Evolutionary conservation across 2,329 filamentous ascomycete genomes (phyloP).

Genomic region (Penicillium hesseltinei): DNA sequence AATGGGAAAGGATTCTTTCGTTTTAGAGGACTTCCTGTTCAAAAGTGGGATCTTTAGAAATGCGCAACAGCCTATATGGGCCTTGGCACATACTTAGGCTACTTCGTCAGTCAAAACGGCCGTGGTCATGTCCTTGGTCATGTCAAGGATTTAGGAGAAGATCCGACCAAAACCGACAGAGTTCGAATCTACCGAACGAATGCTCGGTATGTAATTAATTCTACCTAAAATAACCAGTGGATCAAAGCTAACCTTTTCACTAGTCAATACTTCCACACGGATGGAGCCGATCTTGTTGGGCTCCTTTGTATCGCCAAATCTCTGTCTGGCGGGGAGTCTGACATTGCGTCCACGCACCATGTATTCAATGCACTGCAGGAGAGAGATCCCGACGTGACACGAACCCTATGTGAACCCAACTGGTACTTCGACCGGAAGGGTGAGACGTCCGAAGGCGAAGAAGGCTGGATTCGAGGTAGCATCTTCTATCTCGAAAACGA

Average conservation of each 20-base stretch:
- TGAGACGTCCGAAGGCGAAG: conserved; percentile 70
- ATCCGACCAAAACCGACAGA: conserved; percentile 72
- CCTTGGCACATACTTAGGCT: conserved; percentile 75
- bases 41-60: conserved; percentile 71
- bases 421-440: conserved; percentile 93
- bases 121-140: conserved; percentile 80
- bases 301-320: conserved; percentile 75
- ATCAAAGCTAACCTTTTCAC: conserved; percentile 3
- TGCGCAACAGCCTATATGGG: conserved; percentile 83
- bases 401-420: conserved; percentile 67
- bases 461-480: conserved; percentile 66
- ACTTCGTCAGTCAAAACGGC: conserved; percentile 80
- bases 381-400: conserved; percentile 72
- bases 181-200: conserved; percentile 86
- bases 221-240: not conserved
- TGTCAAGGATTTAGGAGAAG: conserved; percentile 81
- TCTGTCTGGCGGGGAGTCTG: conserved; percentile 75
- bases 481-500: conserved; percentile 74
- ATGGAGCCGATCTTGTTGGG: conserved; percentile 77
- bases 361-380: conserved; percentile 76
- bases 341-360: conserved; percentile 71
- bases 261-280: conserved; percentile 77
- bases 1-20: conserved; percentile 84
- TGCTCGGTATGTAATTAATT: conserved; percentile 50
- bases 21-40: conserved; percentile 76